Percentiles rank a stretch among this genome's conserved stretches.
Conservation (phyloP, 768 basidiomycete genomes). For the Ramaria sp. region DNA sequence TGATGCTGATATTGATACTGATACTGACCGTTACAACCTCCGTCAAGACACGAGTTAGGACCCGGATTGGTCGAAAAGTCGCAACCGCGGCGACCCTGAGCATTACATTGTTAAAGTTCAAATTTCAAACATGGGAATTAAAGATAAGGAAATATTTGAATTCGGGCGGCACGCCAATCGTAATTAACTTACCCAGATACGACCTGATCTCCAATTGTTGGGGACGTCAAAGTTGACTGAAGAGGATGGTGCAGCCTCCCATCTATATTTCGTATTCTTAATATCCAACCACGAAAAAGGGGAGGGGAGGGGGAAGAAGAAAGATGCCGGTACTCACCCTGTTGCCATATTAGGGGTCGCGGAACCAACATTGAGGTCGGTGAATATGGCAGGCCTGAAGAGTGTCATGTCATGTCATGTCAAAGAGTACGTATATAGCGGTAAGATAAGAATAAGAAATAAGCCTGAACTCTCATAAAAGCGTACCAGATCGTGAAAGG, state of each 20-base stretch:
- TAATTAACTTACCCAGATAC: constrained; percentile 63
- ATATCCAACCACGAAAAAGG: no score
- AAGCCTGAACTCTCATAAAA: constrained; percentile 8
- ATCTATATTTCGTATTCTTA: constrained; percentile 16
- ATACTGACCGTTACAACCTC: constrained; percentile 25
- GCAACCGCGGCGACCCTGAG: constrained; percentile 27
- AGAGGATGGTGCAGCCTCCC: constrained; percentile 28
- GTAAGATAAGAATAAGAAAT: background rate
- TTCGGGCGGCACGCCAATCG: no score
- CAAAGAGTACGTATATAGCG: no score
- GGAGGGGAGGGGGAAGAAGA: no score
- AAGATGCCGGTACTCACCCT: constrained; percentile 27
- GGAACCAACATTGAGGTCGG: constrained; percentile 40
- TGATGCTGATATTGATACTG: background rate
- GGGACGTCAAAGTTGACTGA: constrained; percentile 41
- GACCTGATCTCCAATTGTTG: constrained; percentile 52
- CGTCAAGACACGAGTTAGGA: constrained; percentile 24
- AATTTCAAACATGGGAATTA: no score
- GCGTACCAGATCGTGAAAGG: constrained; percentile 57
- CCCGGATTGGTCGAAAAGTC: constrained; percentile 24
- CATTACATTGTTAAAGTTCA: background rate
- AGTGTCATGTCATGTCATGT: background rate
- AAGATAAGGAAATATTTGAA: no score
- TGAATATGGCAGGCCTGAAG: constrained; percentile 44
- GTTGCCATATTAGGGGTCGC: constrained; percentile 30